Evolutionary conservation across 2,329 filamentous ascomycete genomes (phyloP).

Genomic region (Aureobasidium sp.): DNA sequence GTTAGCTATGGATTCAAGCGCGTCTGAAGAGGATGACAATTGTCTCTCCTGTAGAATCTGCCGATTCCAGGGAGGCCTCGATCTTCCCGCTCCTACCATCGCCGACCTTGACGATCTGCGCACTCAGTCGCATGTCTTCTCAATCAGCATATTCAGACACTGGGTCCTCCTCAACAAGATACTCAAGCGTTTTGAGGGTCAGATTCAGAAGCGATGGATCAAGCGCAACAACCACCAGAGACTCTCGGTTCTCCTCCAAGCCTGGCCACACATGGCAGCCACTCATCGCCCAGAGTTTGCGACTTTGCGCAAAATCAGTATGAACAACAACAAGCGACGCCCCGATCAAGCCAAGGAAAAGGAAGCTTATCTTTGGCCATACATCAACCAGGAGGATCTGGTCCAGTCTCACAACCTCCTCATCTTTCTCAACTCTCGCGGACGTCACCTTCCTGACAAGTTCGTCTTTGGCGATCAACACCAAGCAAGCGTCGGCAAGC

Average conservation of each 20-base stretch:
- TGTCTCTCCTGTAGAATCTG: slow-evolving; percentile 8
- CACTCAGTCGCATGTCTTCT: slow-evolving; percentile 19
- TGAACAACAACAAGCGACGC: slow-evolving; percentile 19
- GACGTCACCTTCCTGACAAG: slow-evolving; percentile 37
- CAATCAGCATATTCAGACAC: slow-evolving; percentile 29
- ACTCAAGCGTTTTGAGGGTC: slow-evolving; percentile 45
- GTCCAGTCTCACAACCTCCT: slow-evolving; percentile 37
- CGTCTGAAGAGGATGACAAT: slow-evolving; percentile 3
- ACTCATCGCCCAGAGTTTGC: slow-evolving; percentile 48
- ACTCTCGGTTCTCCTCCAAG: slow-evolving; percentile 39
- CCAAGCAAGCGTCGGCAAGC: slow-evolving; percentile 19
- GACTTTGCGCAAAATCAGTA: slow-evolving; percentile 23
- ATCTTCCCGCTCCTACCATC: slow-evolving; percentile 20
- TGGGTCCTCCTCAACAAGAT: slow-evolving; percentile 36
- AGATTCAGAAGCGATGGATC: slow-evolving; percentile 48
- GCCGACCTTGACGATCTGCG: slow-evolving; percentile 20
- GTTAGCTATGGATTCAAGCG: background rate
- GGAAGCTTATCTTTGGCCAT: slow-evolving; percentile 44
- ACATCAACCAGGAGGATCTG: slow-evolving; percentile 54
- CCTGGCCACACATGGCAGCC: slow-evolving; percentile 45
- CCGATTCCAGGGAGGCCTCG: slow-evolving; percentile 17
- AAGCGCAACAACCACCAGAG: slow-evolving; percentile 47
- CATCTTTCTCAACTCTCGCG: slow-evolving; percentile 49
- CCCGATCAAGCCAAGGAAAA: slow-evolving; percentile 17
- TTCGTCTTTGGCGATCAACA: slow-evolving; percentile 44